Evolutionary conservation across 176 grass and related monocot genomes (phyloP), one percentile per base, ranked within the genome.

Genomic region (Themeda triandra): DNA sequence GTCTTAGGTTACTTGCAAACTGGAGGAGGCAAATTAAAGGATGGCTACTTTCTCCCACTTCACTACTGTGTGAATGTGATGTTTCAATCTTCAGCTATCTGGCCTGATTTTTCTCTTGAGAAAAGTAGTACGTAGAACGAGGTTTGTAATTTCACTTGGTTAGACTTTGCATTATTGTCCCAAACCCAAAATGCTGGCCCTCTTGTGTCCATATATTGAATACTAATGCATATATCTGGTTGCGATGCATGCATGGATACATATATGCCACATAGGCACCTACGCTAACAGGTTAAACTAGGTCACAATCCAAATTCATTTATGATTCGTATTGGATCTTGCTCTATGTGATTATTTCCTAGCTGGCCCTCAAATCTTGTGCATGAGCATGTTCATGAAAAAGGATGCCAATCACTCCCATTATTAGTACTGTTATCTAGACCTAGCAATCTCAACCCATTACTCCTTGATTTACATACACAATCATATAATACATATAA

Each of bases 261-360:
- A 79, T 58, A 58, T 58, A 58, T 73, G 79, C 75, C 44, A 84
- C 33, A 48, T 58, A 69, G 30, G 33, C 37, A 85, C 24, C 71
- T 49, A 75, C 27, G 37, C 42, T 41, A 71, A 65, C 58, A 73
- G 75, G 46, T 49, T 89, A 74, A 75, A 80, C 21, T 82, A 84
- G 30, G 44, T 46, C 65, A 77, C 29, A 51, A 68, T 76, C 44
- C 44, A 73, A 91, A 80, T 62, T 80, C 80, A 80, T 83, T 80
- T 87, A 90, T 83, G 89, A 58, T 83, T 39, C 84, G 78, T 86
- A 80, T 90, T 90, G 89, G 84, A 90, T 90, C 84, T 85, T 91
- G 78, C 71, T 23, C 71, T 82, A 18, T 44, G 28, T 82, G 54
- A 28, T 77, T 76, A 70, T 64, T 81, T 73, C n/a, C 13, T 78